Evolutionary conservation across 2,329 filamentous ascomycete genomes (phyloP), one percentile per base, ranked within the genome.

Genomic region (Xylariaceae sp.): DNA sequence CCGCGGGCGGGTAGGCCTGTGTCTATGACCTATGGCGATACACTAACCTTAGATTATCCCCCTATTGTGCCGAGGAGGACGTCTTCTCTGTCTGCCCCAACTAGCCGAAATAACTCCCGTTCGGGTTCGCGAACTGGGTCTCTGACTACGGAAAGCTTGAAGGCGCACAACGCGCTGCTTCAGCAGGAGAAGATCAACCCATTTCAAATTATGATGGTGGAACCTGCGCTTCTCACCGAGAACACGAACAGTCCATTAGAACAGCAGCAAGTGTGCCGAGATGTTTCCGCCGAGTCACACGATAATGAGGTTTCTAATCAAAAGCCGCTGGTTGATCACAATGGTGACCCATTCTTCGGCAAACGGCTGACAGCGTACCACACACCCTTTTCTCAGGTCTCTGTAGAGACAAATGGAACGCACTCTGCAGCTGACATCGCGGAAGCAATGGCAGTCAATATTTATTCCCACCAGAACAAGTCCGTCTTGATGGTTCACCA

Each of bases 401-500:
- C 85, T 0, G 77, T 86, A 52, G 84, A 86, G 56, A 85, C 83
- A n/a, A 81, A 76, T 44, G 80, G 77, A 39, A 86, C 84, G 56
- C 71, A 72, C n/a, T 85, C 82, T 2, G 77, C 78, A 50, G 77
- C 78, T 2, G 84, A 86, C 64, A 80, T 88, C 47, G 84, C 84
- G 0, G 84, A 88, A 72, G 85, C 85, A 39, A 73, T 82, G 68
- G 83, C 82, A 45, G 78, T 88, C 57, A 84, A 78, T 61, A 83
- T 88, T 66, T 86, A 81, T 64, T 79, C 82, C 17, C 85, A 88
- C 63, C 83, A 87, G 66, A 87, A 87, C 65, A 85, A 80, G 52
- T 88, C 85, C 3, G 73, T 88, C 9, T 70, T 86, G 48, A 78
- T 87, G 72, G 81, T 87, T 35, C 75, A 85, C 64, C 80, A 85